Evolutionary conservation across 73 alveolate species (phyloP), one percentile per base, ranked within the genome.

Genomic region (Stentor roeselii): DNA sequence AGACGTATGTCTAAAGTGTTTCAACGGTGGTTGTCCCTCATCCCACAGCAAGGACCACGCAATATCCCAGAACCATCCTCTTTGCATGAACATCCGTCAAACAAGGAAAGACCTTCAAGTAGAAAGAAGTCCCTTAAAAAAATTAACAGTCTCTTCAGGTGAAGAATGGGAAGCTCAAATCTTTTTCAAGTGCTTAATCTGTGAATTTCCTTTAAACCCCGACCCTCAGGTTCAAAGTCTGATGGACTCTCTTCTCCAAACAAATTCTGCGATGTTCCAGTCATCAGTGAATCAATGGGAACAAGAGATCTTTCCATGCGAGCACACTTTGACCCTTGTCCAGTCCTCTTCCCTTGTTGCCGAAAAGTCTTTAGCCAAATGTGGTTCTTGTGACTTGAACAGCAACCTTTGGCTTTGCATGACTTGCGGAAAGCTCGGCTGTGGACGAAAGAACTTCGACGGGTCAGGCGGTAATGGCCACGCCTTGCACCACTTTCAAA

Each of bases 401-500:
- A 86, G 98, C 3, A 97, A 97, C 86, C 92, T 97, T 42, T 97
- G 99, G 99, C 91, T 97, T 74, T 97, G 99, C 85, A 89, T 97
- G 88, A 89, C 96, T 4, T 97, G 99, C 86, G 99, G 99, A 3
- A 93, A 96, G 88, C 90, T 97, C 38, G 98, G 99, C 4, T 97
- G 99, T 89, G 99, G 99, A 34, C 88, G 99, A 85, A 94, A 96
- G 88, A 93, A 95, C 75, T 89, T 90, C 59, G 99, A 94, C 77
- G 99, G 99, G 34, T 86, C 99, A 42, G 99, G 99, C 27, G 99
- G 99, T 31, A 97, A 97, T 86, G 95, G 94, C 60, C 99, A 97
- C 80, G 99, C 98, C 3, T 90, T 96, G 21, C 97, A 83, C 39
- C 99, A 97, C 86, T 86, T 82, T 86, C 85, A 96, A 76, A 88